Percentiles rank a stretch among this genome's conserved stretches.
phyloP scores from a whole-genome alignment of 345 rosid genomes.

The Citrus hindsii region DNA sequence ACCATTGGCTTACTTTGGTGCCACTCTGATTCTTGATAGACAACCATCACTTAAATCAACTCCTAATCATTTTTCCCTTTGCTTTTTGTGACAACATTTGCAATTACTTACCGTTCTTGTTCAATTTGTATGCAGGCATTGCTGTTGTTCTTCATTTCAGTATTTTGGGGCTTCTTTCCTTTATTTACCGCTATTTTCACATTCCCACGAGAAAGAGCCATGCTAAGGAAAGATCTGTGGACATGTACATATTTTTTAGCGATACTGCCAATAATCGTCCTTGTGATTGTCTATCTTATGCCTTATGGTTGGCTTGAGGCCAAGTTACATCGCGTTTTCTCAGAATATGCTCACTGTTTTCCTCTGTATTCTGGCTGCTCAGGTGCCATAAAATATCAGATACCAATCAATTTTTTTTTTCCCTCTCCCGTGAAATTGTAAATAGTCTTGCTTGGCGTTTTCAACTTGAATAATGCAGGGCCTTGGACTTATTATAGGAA shows the following conservation, averaged over 20 bases:
- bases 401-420: not conserved
- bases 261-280: conserved; percentile 19
- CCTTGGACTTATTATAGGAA: conserved; percentile 31
- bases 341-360: conserved; percentile 25
- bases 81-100: not conserved
- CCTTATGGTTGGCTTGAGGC: conserved; percentile 29
- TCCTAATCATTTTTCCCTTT: too few relatives aligned
- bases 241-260: conserved; percentile 35
- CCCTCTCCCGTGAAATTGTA: not conserved
- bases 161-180: conserved; percentile 36
- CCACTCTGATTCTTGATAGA: conserved; percentile 31
- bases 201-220: conserved; percentile 33
- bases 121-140: conserved; percentile 21
- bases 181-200: conserved; percentile 31
- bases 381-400: not conserved
- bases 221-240: conserved; percentile 36
- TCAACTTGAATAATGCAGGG: conserved; percentile 22
- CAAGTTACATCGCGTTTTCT: conserved; percentile 16
- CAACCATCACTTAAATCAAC: not conserved
- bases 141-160: conserved; percentile 34
- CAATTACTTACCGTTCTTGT: not conserved
- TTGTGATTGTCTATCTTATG: conserved; percentile 29
- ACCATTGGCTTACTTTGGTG: conserved; percentile 28
- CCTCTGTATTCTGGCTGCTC: conserved; percentile 27
- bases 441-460: not conserved